Conservation (phyloP, 2,329 filamentous ascomycete species). For the Microascus cirrosus region DNA sequence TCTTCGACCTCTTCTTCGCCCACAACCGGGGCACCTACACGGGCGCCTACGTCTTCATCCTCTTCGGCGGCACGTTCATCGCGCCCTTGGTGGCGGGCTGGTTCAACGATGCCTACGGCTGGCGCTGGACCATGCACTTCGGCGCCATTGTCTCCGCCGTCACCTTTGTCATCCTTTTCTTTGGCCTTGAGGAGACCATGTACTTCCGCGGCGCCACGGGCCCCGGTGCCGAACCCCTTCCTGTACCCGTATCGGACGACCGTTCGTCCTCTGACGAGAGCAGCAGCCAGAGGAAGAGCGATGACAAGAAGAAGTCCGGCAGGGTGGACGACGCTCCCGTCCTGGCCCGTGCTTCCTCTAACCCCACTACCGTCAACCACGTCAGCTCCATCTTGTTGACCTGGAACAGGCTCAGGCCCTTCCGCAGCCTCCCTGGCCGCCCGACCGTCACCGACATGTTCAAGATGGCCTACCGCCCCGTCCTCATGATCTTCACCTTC, state of each 20-base stretch:
- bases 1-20: slow-evolving; percentile 26
- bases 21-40: slow-evolving; percentile 30
- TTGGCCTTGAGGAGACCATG: slow-evolving; percentile 51
- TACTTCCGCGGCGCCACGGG: slow-evolving; percentile 27
- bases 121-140: slow-evolving; percentile 35
- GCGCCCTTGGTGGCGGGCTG: slow-evolving; percentile 37
- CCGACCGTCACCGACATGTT: slow-evolving; percentile 12
- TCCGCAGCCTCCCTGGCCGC: slow-evolving; percentile 9
- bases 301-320: not conserved
- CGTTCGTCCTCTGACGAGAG: not conserved
- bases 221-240: not conserved
- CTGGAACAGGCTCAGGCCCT: slow-evolving; percentile 11
- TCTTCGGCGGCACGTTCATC: slow-evolving; percentile 31
- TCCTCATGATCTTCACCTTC: slow-evolving; percentile 18
- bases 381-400: not conserved
- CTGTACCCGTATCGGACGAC: slow-evolving; percentile 15
- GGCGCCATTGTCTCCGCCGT: slow-evolving; percentile 39
- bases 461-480: slow-evolving; percentile 10
- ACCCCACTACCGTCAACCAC: not conserved
- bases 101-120: slow-evolving; percentile 34
- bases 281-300: not conserved
- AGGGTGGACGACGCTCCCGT: not conserved
- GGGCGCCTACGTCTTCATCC: slow-evolving; percentile 28
- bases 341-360: not conserved
- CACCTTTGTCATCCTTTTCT: slow-evolving; percentile 39